Percentiles rank a stretch among this genome's conserved stretches.
Evolutionary conservation across 768 basidiomycete genomes (phyloP).

Genomic region (Tricholoma sp.): DNA sequence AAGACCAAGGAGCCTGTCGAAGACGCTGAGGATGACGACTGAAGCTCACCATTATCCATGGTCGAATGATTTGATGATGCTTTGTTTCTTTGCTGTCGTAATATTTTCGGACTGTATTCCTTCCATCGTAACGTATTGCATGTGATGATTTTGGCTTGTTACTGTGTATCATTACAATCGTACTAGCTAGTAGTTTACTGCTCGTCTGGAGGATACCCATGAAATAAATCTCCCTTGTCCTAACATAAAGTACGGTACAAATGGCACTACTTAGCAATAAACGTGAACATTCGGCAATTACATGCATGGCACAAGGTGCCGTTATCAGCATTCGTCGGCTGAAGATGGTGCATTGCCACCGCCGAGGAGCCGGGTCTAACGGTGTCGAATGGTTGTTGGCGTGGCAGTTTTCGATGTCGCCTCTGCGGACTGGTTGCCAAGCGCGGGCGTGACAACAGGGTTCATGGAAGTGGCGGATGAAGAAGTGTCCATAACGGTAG

Average conservation of each 20-base stretch:
- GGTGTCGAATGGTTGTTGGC: background rate
- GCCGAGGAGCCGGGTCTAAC: background rate
- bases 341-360: background rate
- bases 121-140: background rate
- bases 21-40: constrained; percentile 35
- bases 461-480: background rate
- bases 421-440: background rate
- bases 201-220: background rate
- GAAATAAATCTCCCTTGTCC: background rate
- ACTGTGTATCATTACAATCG: background rate
- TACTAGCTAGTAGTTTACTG: background rate
- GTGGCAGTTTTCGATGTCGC: background rate
- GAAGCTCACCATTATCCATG: background rate
- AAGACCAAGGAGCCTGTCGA: constrained; percentile 48
- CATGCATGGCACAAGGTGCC: background rate
- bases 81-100: background rate
- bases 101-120: background rate
- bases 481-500: constrained; percentile 10
- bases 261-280: no score
- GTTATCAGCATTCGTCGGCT: background rate
- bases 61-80: background rate
- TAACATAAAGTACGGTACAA: no score
- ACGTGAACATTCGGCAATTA: no score
- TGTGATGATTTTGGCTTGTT: background rate
- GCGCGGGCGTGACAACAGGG: background rate